Evolutionary conservation across 2,329 filamentous ascomycete species (phyloP), one percentile per base, ranked within the genome.

Genomic region (Calonectria pauciramosa): DNA sequence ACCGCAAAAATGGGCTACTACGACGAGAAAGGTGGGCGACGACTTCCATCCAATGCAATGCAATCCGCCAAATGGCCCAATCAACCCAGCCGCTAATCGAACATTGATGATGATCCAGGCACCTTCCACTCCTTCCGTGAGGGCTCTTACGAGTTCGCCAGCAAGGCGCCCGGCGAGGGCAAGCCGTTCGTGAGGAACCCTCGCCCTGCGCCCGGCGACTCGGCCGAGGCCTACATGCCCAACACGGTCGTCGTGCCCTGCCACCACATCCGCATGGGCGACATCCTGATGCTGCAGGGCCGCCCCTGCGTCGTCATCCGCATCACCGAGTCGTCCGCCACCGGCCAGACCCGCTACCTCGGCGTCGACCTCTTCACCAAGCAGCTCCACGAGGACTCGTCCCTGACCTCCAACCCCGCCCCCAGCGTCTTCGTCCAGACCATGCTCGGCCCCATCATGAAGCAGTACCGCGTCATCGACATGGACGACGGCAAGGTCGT

Each of bases 301-400:
- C 96, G 97, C 83, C 96, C 97, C 84, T 99, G 96, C 94, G 96
- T 99, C 92, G 96, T 99, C 87, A 99, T 99, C 91, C 96, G 96
- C 86, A 98, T 99, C 93, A 98, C 95, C 81, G 98, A 96, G 88
- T 99, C 96, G 71, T 92, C 95, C 81, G 96, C 98, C 90, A 99
- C 97, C 77, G 97, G 97, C 87, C 97, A 99, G 93, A 96, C 99
- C 93, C 95, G 97, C 86, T 99, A 99, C 93, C 95, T 99, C 78
- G 97, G 97, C 92, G 97, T 99, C 82, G 97, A 99, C 88, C 94
- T 99, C 85, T 99, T 99, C 95, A 98, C 96, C 91, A 98, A 98
- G 92, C 95, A 99, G 91, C 93, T 99, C 80, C 96, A 99, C 85
- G 97, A 99, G 90, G 97, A 99, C 94, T 98, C 95, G 72, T 96